Evolutionary conservation across 73 alveolate genomes (phyloP).

Genomic region (Paramecium octaurelia): DNA sequence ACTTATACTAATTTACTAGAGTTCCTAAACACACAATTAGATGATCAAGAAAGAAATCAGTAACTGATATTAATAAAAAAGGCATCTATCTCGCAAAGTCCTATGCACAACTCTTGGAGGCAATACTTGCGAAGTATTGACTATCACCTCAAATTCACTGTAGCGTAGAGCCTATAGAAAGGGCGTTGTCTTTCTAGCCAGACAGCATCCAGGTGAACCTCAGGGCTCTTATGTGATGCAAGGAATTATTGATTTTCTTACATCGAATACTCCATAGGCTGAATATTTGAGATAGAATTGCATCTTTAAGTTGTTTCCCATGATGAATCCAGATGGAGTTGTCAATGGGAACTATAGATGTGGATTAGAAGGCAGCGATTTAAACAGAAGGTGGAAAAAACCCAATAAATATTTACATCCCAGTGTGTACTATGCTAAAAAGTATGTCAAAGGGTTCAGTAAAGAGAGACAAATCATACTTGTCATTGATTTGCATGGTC

Average conservation of each 20-base stretch:
- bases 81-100: slow-evolving; percentile 57
- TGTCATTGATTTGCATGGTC: slow-evolving; percentile 81
- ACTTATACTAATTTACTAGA: slow-evolving; percentile 84
- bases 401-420: slow-evolving; percentile 83
- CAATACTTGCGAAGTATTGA: slow-evolving; percentile 79
- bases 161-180: slow-evolving; percentile 65
- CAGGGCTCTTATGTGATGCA: slow-evolving; percentile 82
- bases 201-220: slow-evolving; percentile 94
- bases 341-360: slow-evolving; percentile 81
- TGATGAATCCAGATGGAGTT: slow-evolving; percentile 88
- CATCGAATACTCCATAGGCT: slow-evolving; percentile 81
- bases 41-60: slow-evolving; percentile 44
- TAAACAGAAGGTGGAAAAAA: slow-evolving; percentile 78
- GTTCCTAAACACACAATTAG: not conserved
- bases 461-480: slow-evolving; percentile 87
- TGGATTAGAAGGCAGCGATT: slow-evolving; percentile 76
- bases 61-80: not conserved
- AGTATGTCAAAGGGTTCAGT: slow-evolving; percentile 78
- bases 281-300: slow-evolving; percentile 76
- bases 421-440: slow-evolving; percentile 80
- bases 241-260: slow-evolving; percentile 82
- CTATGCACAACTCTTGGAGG: slow-evolving; percentile 87
- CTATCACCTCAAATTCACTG: slow-evolving; percentile 73
- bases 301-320: slow-evolving; percentile 80
- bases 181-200: slow-evolving; percentile 73